phyloP scores from a whole-genome alignment of 345 rosid species.

The Alliaria petiolata region DNA sequence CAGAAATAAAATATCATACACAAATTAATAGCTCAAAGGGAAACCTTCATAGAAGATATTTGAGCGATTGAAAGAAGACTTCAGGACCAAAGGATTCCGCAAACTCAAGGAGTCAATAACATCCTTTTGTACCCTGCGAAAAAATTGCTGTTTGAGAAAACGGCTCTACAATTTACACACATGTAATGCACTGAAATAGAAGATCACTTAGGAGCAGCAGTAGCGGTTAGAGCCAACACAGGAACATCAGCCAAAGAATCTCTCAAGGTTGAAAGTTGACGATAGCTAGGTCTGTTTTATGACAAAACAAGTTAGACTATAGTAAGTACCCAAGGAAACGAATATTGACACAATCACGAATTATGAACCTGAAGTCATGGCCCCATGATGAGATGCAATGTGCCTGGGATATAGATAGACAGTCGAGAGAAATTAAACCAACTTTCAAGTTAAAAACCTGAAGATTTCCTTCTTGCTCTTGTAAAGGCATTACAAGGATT shows the following conservation, averaged over 20 bases:
- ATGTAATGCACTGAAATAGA: constrained; percentile 6
- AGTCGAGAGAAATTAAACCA: background rate
- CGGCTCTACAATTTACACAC: background rate
- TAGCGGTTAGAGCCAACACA: constrained; percentile 86
- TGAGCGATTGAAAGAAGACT: constrained; percentile 92
- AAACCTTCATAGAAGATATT: constrained; percentile 92
- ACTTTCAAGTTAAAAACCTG: background rate
- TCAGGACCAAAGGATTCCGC: constrained; percentile 75
- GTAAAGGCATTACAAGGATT: background rate
- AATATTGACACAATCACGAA: constrained; percentile 9
- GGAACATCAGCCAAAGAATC: constrained; percentile 72
- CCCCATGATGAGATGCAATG: constrained; percentile 99
- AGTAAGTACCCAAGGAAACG: background rate
- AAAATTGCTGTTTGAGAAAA: constrained; percentile 11
- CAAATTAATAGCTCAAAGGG: constrained; percentile 7
- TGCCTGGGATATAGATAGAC: constrained; percentile 56
- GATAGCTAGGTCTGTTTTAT: constrained; percentile 69
- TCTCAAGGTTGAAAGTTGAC: constrained; percentile 83
- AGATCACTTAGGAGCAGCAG: constrained; percentile 89
- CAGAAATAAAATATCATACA: background rate
- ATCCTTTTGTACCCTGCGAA: constrained; percentile 83
- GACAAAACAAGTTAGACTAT: background rate
- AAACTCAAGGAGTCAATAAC: constrained; percentile 75
- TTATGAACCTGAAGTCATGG: constrained; percentile 89
- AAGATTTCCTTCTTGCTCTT: constrained; percentile 5